Base-by-base conservation (phyloP, 352 stramenopile species). In the Peronospora tabacina region DNA sequence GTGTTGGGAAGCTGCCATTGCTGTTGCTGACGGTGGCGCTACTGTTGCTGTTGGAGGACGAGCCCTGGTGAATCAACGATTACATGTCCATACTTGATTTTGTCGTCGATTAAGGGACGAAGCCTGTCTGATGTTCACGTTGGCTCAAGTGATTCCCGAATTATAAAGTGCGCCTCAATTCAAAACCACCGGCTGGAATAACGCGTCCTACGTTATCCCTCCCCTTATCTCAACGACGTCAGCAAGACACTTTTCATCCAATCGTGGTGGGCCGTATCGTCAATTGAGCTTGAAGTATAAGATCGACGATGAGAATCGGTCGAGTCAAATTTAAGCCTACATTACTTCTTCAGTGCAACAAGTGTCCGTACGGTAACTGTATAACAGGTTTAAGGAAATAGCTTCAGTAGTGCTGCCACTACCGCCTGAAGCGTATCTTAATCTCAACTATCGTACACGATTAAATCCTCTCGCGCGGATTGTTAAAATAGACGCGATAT, bases 331-430 rank as follows among this genome's bases (percentile, higher is more conserved):
- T 45, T 24, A 56, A 26, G 50, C 22, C 26, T 39, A 26, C 19
- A 20, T 58, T 41, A 19, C 62, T 81, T 81, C 69, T 84, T 84
- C 69, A 83, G 80, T 66, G 79, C 75, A 78, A 76, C 81, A 33
- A 33, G 28, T 8, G 28, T 33, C 28, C 11, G 8, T 33, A 5
- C 22, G 7, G 2, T 26, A 26, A 2, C 5, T 26, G 4, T 5
- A 26, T 26, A 26, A 7, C 22, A 26, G 22, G 5, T 26, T 2
- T 5, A 26, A 26, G 22, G 22, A 2, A 7, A 26, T 26, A 2
- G 22, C 7, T 26, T 26, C 12, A 75, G 58, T 71, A 71, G 41
- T 61, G 32, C 2, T 26, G 16, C 4, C 36, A 7, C 34, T 13
- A 69, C 37, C 19, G 11, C 17, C 9, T 11, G 2, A 17, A 19